Conservation (phyloP, 768 basidiomycete genomes). For the Mrakia hoshinonis region DNA sequence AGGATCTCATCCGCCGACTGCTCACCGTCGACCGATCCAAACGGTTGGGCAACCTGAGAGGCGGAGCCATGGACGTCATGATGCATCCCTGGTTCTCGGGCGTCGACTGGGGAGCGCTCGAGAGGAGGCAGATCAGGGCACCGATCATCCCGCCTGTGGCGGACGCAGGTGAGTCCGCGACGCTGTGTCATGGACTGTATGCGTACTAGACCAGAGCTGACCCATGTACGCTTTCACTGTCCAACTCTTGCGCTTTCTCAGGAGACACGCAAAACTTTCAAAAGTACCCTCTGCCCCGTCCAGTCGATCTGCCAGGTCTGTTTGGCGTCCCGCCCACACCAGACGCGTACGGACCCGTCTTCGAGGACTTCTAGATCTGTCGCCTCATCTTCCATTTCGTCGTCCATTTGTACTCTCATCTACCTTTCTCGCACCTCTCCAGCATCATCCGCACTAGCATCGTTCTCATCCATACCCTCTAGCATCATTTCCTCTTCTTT, state of each 20-base stretch:
- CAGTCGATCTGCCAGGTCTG: conserved; percentile 23
- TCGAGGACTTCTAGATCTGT: neutral
- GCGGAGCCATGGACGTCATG: conserved; percentile 77
- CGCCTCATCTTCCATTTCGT: no score
- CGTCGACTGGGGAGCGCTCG: conserved; percentile 83
- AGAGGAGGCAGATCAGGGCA: conserved; percentile 76
- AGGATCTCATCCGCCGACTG: conserved; percentile 77
- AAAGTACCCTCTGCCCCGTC: conserved; percentile 31
- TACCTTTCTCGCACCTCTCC: no score
- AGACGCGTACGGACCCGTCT: neutral
- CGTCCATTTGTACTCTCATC: no score
- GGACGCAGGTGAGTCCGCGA: neutral
- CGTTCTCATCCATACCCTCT: neutral
- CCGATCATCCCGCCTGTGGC: conserved; percentile 35
- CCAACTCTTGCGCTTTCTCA: conserved; percentile 68
- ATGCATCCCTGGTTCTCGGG: conserved; percentile 48
- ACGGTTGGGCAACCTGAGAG: conserved; percentile 83
- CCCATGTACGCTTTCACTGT: conserved; percentile 24
- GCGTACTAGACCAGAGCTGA: no score
- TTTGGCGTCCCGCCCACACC: conserved; percentile 10
- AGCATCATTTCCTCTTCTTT: neutral
- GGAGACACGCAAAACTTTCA: conserved; percentile 84
- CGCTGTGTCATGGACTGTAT: no score
- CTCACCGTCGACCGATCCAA: conserved; percentile 85
- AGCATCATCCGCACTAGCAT: neutral